Conservation (phyloP, 176 grass and related monocot species). For the Pontederia crassipes region DNA sequence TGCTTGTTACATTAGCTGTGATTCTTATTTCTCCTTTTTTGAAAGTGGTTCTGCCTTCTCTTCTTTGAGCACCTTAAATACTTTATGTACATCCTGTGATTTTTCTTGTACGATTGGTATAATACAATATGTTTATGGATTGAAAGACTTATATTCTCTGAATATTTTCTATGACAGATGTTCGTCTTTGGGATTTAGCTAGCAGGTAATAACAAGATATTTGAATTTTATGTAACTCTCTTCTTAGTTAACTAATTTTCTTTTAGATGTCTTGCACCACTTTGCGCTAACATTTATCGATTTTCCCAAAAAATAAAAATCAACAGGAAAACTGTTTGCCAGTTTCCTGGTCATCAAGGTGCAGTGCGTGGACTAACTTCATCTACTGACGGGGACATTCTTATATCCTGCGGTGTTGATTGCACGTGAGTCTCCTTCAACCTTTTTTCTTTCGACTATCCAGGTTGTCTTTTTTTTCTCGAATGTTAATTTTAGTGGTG, state of each 20-base stretch:
- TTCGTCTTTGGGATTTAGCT: slow-evolving; percentile 87
- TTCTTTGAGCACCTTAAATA: no score
- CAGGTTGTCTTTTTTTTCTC: not conserved
- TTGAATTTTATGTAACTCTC: not conserved
- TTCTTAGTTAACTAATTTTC: not conserved
- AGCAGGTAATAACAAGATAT: slow-evolving; percentile 41
- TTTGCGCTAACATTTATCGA: slow-evolving; percentile 3
- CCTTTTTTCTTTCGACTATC: not conserved
- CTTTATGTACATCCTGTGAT: no score
- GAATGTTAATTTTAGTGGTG: not conserved
- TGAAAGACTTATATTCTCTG: not conserved
- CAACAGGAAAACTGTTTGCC: slow-evolving; percentile 77
- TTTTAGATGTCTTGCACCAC: not conserved
- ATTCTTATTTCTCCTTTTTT: no score
- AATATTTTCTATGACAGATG: slow-evolving; percentile 51
- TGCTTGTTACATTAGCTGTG: no score
- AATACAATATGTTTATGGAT: no score
- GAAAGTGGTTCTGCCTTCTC: no score
- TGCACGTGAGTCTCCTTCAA: slow-evolving; percentile 55
- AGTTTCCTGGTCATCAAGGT: slow-evolving; percentile 88
- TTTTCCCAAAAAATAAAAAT: slow-evolving; percentile 8
- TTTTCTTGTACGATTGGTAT: no score
- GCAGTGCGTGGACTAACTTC: slow-evolving; percentile 67
- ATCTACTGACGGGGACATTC: slow-evolving; percentile 80
- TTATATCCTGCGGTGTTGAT: slow-evolving; percentile 84